phyloP scores from a whole-genome alignment of 805 yeast genomes.

The Schizosaccharomyces japonicus region DNA sequence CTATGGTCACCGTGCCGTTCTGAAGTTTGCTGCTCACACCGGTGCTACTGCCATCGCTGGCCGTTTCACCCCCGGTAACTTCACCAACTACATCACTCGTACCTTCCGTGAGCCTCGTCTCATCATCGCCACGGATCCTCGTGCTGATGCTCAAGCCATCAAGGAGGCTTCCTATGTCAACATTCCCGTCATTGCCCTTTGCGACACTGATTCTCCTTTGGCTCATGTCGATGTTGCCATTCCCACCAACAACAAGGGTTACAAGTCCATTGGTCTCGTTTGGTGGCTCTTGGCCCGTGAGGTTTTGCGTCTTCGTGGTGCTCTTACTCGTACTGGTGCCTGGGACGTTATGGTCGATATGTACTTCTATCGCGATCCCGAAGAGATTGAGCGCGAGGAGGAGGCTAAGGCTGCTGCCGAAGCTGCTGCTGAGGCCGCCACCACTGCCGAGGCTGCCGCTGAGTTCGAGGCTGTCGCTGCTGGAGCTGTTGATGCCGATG shows the following conservation, averaged over 20 bases:
- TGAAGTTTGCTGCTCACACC: constrained; percentile 97
- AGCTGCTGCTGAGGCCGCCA: constrained; percentile 28
- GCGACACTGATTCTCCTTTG: constrained; percentile 96
- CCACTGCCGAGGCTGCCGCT: constrained; percentile 28
- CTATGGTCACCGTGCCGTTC: constrained; percentile 99
- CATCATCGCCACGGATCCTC: constrained; percentile 97
- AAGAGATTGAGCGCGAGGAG: constrained; percentile 72
- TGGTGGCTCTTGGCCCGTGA: constrained; percentile 99
- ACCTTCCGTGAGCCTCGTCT: constrained; percentile 99
- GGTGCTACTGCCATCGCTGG: constrained; percentile 99
- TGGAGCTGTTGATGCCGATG: constrained; percentile 28
- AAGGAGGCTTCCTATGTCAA: constrained; percentile 98
- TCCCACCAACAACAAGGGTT: constrained; percentile 99
- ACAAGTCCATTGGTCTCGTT: constrained; percentile 97
- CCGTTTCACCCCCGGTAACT: constrained; percentile 99
- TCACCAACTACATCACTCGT: constrained; percentile 99
- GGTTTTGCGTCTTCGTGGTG: constrained; percentile 96
- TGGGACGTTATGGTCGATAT: constrained; percentile 99
- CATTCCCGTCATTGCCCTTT: constrained; percentile 98
- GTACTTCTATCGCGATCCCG: constrained; percentile 99
- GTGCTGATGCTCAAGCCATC: constrained; percentile 99
- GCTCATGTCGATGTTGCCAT: constrained; percentile 98
- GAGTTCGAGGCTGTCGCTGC: constrained; percentile 26
- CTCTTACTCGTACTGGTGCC: constrained; percentile 80
- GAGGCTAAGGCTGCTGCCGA: constrained; percentile 39